Evolutionary conservation across 1,284 basidiomycete genomes (phyloP).

Genomic region (Cystobasidium sp.): DNA sequence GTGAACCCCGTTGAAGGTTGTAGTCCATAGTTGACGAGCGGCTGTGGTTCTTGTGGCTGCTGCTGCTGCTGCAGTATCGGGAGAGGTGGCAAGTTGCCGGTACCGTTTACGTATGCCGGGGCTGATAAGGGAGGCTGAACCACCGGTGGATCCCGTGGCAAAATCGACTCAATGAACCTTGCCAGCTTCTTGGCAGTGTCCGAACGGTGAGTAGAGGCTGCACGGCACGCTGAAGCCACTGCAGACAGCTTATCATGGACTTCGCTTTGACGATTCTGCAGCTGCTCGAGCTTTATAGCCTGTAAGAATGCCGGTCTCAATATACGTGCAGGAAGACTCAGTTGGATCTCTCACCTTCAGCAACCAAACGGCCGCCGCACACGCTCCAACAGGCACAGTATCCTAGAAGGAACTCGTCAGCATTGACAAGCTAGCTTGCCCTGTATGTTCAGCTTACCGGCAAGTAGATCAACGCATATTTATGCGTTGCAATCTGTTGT

Average conservation of each 20-base stretch:
- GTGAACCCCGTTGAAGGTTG: background rate
- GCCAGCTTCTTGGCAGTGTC: conserved; percentile 31
- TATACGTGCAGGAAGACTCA: background rate
- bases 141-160: background rate
- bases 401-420: background rate
- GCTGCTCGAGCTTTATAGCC: conserved; percentile 11
- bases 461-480: conserved; percentile 19
- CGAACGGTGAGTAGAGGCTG: conserved; percentile 13
- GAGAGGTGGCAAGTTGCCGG: background rate
- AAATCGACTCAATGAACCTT: conserved; percentile 15
- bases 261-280: conserved; percentile 3
- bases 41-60: conserved; percentile 11
- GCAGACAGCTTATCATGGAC: conserved; percentile 2
- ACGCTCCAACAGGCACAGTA: conserved; percentile 27
- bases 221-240: background rate
- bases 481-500: conserved; percentile 3
- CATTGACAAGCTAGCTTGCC: background rate
- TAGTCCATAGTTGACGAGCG: background rate
- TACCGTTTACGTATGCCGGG: background rate
- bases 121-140: background rate
- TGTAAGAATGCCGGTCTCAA: background rate
- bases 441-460: conserved; percentile 1
- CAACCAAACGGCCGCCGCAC: conserved; percentile 22
- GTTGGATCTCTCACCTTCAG: conserved; percentile 6
- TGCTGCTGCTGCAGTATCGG: background rate